These are phyloP conservation scores for Akanthomyces lecanii DNA, from an alignment of 2,329 filamentous ascomycete species.

Conservation along the genomic window DNA sequence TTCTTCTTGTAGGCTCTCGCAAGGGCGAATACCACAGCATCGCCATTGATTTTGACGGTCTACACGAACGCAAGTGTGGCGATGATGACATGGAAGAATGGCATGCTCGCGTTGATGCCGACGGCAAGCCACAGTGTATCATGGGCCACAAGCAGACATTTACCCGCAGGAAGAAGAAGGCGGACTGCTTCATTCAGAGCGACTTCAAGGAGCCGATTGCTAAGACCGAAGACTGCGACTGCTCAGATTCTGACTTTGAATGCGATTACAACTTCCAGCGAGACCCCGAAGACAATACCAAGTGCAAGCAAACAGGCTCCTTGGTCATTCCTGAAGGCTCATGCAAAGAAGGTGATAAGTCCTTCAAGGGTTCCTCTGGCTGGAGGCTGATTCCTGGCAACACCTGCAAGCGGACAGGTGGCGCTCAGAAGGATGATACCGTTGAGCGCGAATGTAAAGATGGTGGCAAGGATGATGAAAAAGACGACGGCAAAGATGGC, in stretches of 20 bases:
- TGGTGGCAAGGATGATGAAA: slow-evolving; percentile 44
- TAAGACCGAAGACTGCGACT: slow-evolving; percentile 71
- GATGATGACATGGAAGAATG: slow-evolving; percentile 80
- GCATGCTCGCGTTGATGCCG: slow-evolving; percentile 75
- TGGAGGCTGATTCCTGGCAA: slow-evolving; percentile 89
- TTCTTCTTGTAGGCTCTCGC: slow-evolving; percentile 68
- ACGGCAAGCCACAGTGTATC: slow-evolving; percentile 79
- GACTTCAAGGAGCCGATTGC: slow-evolving; percentile 76
- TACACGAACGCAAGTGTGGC: slow-evolving; percentile 76
- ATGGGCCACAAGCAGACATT: slow-evolving; percentile 96
- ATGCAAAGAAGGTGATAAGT: slow-evolving; percentile 66
- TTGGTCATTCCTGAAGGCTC: slow-evolving; percentile 64
- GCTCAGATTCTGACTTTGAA: slow-evolving; percentile 82
- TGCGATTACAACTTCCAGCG: slow-evolving; percentile 90
- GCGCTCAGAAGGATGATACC: slow-evolving; percentile 64
- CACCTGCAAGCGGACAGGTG: slow-evolving; percentile 59
- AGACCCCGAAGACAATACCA: slow-evolving; percentile 57
- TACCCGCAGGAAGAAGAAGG: slow-evolving; percentile 76
- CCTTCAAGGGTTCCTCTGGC: slow-evolving; percentile 80
- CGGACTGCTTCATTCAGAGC: slow-evolving; percentile 82
- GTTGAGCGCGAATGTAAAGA: slow-evolving; percentile 66
- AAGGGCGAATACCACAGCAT: slow-evolving; percentile 59
- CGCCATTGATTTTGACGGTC: slow-evolving; percentile 75
- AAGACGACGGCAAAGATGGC: slow-evolving; percentile 57
- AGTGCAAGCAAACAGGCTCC: slow-evolving; percentile 63